Evolutionary conservation across 2,329 filamentous ascomycete species (phyloP), one percentile per base, ranked within the genome.

Genomic region (Neurospora crassa): DNA sequence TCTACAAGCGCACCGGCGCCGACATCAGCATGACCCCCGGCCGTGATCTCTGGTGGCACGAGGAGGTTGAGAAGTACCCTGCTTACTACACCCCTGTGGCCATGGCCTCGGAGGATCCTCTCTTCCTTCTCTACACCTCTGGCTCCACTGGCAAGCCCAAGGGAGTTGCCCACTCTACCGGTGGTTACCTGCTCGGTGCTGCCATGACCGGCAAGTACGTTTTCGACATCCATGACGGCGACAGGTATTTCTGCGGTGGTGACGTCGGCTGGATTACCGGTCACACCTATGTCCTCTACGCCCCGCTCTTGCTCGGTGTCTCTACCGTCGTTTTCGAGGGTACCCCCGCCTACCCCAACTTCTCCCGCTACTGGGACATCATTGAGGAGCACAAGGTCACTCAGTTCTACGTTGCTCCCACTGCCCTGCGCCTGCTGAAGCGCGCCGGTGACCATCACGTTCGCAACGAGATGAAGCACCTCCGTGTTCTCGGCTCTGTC

Each of bases 181-280:
- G 86, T 73, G 96, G 96, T 69, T 99, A 98, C 81, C 88, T 99
- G n/a, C 84, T 98, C 8, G 96, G 96, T 72, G 94, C 94, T 69
- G 95, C 96, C 42, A 87, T 91, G 78, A 99, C 96, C 14, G 95
- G 94, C 82, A 99, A 98, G 84, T 98, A 99, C 81, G 95, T 98
- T 74, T 99, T 99, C 80, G 96, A 99, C 81, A 96, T 99, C 74
- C 96, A 99, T 81, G 91, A 94, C 74, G 90, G 92, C 70, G 96
- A 99, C 81, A 89, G 89, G 74, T 97, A 96, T 87, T 98, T 98
- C 87, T 99, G 96, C 78, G 96, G 94, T 81, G 96, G 96, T 81
- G 96, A 99, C 79, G 95, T 99, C 63, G 96, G 96, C 75, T 99
- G 96, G 96, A 98, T 99, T 80, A 99, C 96, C 40, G 96, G 96